Conservation (phyloP, 2,329 filamentous ascomycete genomes). For the Incumbomyces delicatus region DNA sequence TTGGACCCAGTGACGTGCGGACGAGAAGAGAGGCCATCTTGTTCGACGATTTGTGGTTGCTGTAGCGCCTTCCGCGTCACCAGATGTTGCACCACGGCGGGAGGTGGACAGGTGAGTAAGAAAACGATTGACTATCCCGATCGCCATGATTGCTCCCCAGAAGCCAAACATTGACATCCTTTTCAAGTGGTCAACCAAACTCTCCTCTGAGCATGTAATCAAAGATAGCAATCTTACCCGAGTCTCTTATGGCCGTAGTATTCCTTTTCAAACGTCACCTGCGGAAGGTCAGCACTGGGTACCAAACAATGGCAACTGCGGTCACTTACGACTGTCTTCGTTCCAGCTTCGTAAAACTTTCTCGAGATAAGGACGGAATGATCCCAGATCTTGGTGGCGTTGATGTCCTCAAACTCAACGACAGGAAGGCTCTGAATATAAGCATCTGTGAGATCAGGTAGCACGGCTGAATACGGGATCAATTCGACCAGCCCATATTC, state of each 20-base stretch:
- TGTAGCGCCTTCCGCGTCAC: constrained; percentile 12
- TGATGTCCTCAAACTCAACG: constrained; percentile 25
- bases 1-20: constrained; percentile 25
- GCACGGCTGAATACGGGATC: constrained; percentile 16
- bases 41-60: constrained; percentile 1
- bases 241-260: constrained; percentile 28
- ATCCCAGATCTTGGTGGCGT: constrained; percentile 15
- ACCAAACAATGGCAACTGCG: background rate
- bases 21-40: constrained; percentile 3
- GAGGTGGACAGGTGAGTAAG: constrained; percentile 16
- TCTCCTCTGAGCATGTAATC: background rate
- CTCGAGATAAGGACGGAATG: constrained; percentile 26
- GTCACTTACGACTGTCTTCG: constrained; percentile 26
- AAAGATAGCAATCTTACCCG: constrained; percentile 24
- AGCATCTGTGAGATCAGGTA: constrained; percentile 24
- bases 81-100: constrained; percentile 4
- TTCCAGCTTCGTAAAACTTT: constrained; percentile 24
- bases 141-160: constrained; percentile 29
- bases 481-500: constrained; percentile 23
- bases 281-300: background rate
- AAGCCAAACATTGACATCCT: constrained; percentile 30
- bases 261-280: constrained; percentile 19
- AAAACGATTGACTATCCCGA: constrained; percentile 28
- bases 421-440: constrained; percentile 26
- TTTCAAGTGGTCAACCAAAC: background rate